Base-by-base conservation (phyloP, 1,284 basidiomycete species). In the Sporisorium scitamineum region DNA sequence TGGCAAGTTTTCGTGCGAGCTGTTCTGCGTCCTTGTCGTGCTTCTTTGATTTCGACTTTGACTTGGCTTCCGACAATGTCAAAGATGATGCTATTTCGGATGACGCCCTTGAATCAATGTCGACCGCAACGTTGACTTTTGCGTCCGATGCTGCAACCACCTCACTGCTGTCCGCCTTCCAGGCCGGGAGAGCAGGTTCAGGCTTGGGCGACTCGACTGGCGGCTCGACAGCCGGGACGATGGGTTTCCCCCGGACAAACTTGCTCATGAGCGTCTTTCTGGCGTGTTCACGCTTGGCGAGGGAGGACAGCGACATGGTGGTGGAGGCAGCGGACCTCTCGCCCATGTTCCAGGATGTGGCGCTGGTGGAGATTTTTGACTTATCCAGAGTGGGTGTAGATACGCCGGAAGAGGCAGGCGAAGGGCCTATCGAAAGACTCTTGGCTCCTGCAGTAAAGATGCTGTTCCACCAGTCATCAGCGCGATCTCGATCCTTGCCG, bases 401-500 rank as follows among this genome's bases (percentile, higher is more conserved):
- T 6, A 55, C 48, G 16, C 52, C 63, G 9, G 68, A 60, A 5
- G 76, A 63, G 20, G 60, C 41, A 14, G 60, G 56, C 13, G 69
- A 65, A 3, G 51, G 45, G 3, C 75, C 70, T 27, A 79, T 76
- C 8, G 64, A 63, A n/a, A 84, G 66, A 16, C 75, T 75, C 56
- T 81, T 81, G 6, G 81, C 81, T 3, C 78, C 70, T 4, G 80
- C 76, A 7, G 82, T 80, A 55, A 84, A 85, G 41, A 85, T 76
- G 56, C 81, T 81, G 58, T 85, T 83, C 84, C 84, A 85, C 84
- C 84, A 85, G 37, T 85, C 84, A 26, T 81, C 76, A 5, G 83
- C 83, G 11, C 84, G 64, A 42, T 85, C 84, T 27, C 84, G 62
- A 51, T 85, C 79, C 58, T 82, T 81, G 44, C 84, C 84, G 6